Percentiles rank a stretch among this genome's conserved stretches.
These are phyloP conservation scores for Calycina herbarum DNA, from an alignment of 2,329 filamentous ascomycete species.

Conservation along the genomic window DNA sequence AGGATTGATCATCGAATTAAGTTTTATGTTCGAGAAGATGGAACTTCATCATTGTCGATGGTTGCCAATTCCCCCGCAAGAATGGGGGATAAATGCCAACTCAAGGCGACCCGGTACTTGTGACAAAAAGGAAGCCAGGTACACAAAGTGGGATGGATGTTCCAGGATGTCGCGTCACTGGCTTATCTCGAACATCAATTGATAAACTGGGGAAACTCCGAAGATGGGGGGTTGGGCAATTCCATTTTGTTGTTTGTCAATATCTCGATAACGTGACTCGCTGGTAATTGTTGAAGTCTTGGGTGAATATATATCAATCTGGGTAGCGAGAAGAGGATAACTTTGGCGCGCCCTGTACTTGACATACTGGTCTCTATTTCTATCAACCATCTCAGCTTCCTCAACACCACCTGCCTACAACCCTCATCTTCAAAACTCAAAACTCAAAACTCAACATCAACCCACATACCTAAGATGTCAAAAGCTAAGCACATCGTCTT, in stretches of 20 bases:
- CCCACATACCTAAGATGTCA: constrained; percentile 5
- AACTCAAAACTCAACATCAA: neutral
- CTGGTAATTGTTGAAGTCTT: neutral
- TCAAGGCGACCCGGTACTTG: neutral
- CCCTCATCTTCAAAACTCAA: neutral
- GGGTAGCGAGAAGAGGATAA: neutral
- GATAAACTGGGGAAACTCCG: neutral
- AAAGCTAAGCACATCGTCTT: constrained; percentile 47
- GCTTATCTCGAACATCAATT: neutral
- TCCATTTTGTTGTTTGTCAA: neutral
- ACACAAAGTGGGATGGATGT: neutral
- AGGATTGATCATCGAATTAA: neutral
- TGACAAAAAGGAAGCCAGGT: neutral
- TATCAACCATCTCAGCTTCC: neutral
- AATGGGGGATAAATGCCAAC: neutral
- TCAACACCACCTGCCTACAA: neutral
- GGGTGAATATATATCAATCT: neutral
- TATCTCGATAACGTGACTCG: constrained; percentile 3
- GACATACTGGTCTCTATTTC: neutral
- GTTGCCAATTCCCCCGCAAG: neutral
- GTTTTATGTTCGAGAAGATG: neutral
- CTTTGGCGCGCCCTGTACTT: neutral
- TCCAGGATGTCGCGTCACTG: neutral
- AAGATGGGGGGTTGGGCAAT: neutral
- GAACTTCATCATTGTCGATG: neutral